phyloP scores from a whole-genome alignment of 257 asterid species.

The Solanum dulcamara region DNA sequence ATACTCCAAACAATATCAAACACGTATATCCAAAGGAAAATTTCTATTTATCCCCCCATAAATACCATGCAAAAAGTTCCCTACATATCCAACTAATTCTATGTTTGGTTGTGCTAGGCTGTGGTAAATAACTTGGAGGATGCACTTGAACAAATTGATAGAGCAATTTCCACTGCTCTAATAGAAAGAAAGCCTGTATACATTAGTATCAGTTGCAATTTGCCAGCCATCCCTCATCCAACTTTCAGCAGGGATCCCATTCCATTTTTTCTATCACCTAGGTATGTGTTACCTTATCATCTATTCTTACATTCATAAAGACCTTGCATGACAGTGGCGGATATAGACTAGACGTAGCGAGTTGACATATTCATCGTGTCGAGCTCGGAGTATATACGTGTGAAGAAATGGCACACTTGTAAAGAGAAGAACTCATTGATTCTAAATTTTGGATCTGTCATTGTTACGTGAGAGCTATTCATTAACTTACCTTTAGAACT shows the following conservation, averaged over 20 bases:
- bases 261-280: slow-evolving; percentile 55
- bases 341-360: background rate
- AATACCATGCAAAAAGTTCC: background rate
- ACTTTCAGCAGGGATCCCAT: slow-evolving; percentile 67
- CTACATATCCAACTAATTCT: background rate
- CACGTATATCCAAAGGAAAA: background rate
- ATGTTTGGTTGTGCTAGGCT: slow-evolving; percentile 26
- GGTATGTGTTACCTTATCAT: slow-evolving; percentile 15
- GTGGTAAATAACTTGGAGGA: slow-evolving; percentile 66
- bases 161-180: slow-evolving; percentile 65
- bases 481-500: background rate
- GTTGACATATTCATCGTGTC: background rate
- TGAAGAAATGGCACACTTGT: background rate
- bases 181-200: slow-evolving; percentile 86
- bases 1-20: background rate
- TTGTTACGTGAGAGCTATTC: background rate
- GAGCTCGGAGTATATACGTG: background rate
- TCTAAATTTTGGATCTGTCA: background rate
- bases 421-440: background rate
- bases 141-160: slow-evolving; percentile 84
- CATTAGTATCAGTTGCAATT: slow-evolving; percentile 72
- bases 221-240: slow-evolving; percentile 71
- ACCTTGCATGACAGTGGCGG: background rate
- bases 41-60: background rate
- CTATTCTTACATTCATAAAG: background rate